Base-by-base conservation (phyloP, 2,329 filamentous ascomycete species). In the Beauveria bassiana region DNA sequence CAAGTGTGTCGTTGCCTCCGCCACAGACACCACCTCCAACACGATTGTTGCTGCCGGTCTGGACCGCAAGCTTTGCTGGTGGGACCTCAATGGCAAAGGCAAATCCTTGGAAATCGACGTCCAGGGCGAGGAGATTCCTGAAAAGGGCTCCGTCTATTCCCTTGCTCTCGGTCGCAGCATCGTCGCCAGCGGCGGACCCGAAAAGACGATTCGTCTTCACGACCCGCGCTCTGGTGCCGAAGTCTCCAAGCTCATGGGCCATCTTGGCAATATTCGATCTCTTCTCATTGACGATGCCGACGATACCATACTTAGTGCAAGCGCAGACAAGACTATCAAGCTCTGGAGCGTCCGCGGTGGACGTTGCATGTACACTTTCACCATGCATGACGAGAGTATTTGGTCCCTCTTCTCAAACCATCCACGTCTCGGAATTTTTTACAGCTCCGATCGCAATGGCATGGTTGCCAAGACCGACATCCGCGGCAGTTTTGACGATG, bases 331-430 rank as follows among this genome's bases (percentile, higher is more conserved):
- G 75, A 98, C 95, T 0, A 88, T 99, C 78, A 99, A 99, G 77
- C 86, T 98, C 62, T 99, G 95, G 95, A 97, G 93, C 66, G 87
- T 98, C 67, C 95, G 90, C 12, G 93, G 92, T 24, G 95, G 95
- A 61, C 84, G 95, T 67, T 99, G 95, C 80, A 93, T 98, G 88
- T 91, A 97, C 75, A 99, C 95, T 0, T 83, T 99, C 68, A 97
- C 93, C 60, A 99, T 99, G 95, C 95, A 99, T 76, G 96, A 96
- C 71, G 92, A 96, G 71, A 97, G 93, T 71, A 91, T 99, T 24
- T 99, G 95, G 95, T 96, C 91, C 1, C 80, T 99, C 24, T 96
- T 89, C 74, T 97, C 95, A 0, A 87, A 93, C 59, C 86, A 96
- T 68, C 92, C 93, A 0, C 83, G 89, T 62, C 82, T 99, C 4